A percentile compares a stretch with the other conserved stretches of the same genome.
Conservation (phyloP, 2,329 filamentous ascomycete species). For the Apiospora aurea region DNA sequence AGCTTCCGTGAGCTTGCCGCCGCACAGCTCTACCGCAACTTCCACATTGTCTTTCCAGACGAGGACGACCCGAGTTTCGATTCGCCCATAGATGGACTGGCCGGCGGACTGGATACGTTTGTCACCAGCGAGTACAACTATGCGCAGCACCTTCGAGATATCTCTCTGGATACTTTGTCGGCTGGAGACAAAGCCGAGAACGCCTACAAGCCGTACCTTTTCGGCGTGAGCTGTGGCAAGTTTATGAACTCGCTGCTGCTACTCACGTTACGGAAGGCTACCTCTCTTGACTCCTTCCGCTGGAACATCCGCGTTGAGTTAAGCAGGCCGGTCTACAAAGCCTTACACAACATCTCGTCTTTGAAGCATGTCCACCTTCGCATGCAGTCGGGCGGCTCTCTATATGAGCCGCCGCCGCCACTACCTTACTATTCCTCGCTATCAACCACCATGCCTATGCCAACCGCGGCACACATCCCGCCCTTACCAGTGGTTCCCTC, state of each 20-base stretch:
- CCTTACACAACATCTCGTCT: conserved; percentile 60
- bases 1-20: conserved; percentile 66
- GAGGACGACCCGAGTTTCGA: conserved; percentile 61
- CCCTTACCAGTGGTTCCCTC: conserved; percentile 13
- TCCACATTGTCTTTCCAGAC: conserved; percentile 68
- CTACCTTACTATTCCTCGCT: conserved; percentile 45
- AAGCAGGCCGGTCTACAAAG: conserved; percentile 62
- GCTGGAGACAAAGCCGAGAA: conserved; percentile 60
- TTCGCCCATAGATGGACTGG: conserved; percentile 62
- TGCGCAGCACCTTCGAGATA: conserved; percentile 61
- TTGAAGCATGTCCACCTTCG: conserved; percentile 64
- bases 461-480: background rate
- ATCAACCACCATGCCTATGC: conserved; percentile 23
- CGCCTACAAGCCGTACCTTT: conserved; percentile 61
- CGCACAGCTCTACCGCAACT: conserved; percentile 64
- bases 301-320: conserved; percentile 72
- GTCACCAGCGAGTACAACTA: conserved; percentile 70
- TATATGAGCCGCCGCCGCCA: conserved; percentile 58
- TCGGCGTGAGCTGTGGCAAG: conserved; percentile 64
- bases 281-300: conserved; percentile 62
- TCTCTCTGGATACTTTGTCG: conserved; percentile 63
- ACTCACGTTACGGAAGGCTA: conserved; percentile 62
- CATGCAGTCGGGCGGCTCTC: conserved; percentile 63
- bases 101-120: conserved; percentile 66
- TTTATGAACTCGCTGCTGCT: conserved; percentile 68